Conservation (phyloP, 2,329 filamentous ascomycete species). For the Xylariaceae sp. region DNA sequence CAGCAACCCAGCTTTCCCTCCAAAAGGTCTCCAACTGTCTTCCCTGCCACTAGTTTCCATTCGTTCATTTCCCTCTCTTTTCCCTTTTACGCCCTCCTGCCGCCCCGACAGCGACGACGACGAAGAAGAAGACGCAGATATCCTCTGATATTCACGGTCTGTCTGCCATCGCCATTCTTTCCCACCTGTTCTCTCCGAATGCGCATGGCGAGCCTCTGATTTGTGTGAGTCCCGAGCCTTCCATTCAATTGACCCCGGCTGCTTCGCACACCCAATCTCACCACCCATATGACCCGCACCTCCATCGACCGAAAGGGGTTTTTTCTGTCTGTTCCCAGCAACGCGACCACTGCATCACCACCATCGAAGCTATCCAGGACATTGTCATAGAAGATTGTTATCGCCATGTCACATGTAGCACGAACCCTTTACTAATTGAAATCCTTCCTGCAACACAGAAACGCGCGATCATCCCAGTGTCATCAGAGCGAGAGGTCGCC, state of each 20-base stretch:
- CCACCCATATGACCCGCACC: not conserved
- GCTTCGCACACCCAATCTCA: not conserved
- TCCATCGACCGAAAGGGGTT: not conserved
- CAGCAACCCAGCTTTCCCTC: not conserved
- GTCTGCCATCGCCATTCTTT: too few relatives aligned
- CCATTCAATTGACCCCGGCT: too few relatives aligned
- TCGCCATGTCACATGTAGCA: too few relatives aligned
- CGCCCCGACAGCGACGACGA: not conserved
- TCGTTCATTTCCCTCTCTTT: not conserved
- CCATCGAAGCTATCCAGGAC: not conserved
- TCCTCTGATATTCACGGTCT: too few relatives aligned
- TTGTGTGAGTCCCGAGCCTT: not conserved
- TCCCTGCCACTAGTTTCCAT: not conserved
- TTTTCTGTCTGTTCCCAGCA: not conserved
- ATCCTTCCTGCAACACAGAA: slow-evolving; percentile 6
- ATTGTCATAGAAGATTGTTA: slow-evolving; percentile 6
- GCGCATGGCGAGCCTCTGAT: not conserved
- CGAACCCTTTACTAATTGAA: slow-evolving; percentile 9
- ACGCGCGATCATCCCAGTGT: slow-evolving; percentile 11
- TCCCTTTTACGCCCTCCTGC: not conserved
- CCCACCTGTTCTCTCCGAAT: too few relatives aligned
- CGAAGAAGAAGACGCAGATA: too few relatives aligned
- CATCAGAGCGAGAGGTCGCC: slow-evolving; percentile 7
- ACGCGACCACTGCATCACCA: not conserved
- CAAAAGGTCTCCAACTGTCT: not conserved